Evolutionary conservation across 2,329 filamentous ascomycete species (phyloP), one percentile per base, ranked within the genome.

Genomic region (Cladophialophora exuberans): DNA sequence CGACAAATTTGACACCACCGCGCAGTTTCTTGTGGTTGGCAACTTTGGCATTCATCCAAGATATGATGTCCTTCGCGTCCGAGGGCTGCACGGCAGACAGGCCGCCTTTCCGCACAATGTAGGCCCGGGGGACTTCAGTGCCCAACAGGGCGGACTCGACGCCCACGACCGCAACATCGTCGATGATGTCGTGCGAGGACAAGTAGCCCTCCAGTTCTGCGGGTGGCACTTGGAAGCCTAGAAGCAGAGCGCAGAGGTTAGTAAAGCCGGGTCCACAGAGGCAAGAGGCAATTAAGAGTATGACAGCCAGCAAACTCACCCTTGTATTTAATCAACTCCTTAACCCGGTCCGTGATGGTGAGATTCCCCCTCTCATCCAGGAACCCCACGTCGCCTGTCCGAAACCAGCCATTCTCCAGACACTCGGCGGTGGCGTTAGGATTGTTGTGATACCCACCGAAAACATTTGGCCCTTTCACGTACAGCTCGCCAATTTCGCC

Each of bases 281-380:
- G 18, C 18, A 3, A 20, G 43, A 13, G 15, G 4, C 7, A 3
- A n/a, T n/a, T 6, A n/a, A 3, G 26, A 30, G n/a, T 13, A 18
- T 3, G 17, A 4, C 11, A 7, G 44, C n/a, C 9, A n/a, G 13
- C 20, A 13, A 6, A 15, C 46, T 31, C 22, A 51, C 48, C 77
- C 59, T 78, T 78, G 49, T 77, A 77, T 59, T 79, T 79, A 63
- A 79, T 78, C 6, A 78, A 64, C 54, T 78, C 78, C 75, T 90
- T 88, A 66, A 87, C 82, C 5, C 91, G 87, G 68, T 97, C 92
- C 1, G 92, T 96, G 68, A 96, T 93, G 75, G 85, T 96, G 65
- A 95, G 88, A 67, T 95, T 89, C n/a, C 88, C 89, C 3, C 58
- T 42, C 6, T 56, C 45, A 66, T 96, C 89, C 64, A 89, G 82